Conservation (phyloP, 257 asterid species). For the Paraleonurus japonicus region DNA sequence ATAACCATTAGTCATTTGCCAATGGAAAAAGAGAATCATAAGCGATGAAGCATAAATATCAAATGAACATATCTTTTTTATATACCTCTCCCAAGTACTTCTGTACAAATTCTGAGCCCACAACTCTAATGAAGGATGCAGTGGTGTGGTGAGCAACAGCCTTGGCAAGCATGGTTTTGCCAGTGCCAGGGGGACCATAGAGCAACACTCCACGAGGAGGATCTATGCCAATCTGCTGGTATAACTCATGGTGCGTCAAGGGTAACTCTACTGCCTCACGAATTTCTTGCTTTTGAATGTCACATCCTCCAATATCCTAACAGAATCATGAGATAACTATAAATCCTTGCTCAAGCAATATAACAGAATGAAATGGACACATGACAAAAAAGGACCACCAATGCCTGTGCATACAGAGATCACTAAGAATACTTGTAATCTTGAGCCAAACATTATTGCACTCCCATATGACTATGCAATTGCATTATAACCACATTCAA, state of each 20-base stretch:
- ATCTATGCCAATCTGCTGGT: constrained; percentile 85
- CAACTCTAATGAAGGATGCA: constrained; percentile 88
- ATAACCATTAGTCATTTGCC: neutral
- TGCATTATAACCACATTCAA: neutral
- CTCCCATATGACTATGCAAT: neutral
- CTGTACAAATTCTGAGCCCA: constrained; percentile 90
- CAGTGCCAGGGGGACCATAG: constrained; percentile 95
- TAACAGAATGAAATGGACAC: neutral
- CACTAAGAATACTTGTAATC: neutral
- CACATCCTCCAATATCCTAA: constrained; percentile 93
- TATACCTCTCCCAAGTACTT: constrained; percentile 91
- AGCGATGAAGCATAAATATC: constrained; percentile 4
- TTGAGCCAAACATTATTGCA: neutral
- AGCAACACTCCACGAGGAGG: constrained; percentile 95
- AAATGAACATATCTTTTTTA: constrained; percentile 6
- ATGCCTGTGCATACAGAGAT: neutral
- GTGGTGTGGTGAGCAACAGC: constrained; percentile 91
- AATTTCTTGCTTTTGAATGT: constrained; percentile 90
- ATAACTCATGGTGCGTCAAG: constrained; percentile 79
- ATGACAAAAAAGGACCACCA: neutral
- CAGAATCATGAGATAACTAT: neutral
- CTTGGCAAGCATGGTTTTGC: constrained; percentile 93
- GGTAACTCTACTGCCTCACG: constrained; percentile 94
- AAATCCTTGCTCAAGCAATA: neutral
- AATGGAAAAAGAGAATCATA: neutral